Conservation (phyloP, 208 protist genomes). For the Tritrichomonas foetus region DNA sequence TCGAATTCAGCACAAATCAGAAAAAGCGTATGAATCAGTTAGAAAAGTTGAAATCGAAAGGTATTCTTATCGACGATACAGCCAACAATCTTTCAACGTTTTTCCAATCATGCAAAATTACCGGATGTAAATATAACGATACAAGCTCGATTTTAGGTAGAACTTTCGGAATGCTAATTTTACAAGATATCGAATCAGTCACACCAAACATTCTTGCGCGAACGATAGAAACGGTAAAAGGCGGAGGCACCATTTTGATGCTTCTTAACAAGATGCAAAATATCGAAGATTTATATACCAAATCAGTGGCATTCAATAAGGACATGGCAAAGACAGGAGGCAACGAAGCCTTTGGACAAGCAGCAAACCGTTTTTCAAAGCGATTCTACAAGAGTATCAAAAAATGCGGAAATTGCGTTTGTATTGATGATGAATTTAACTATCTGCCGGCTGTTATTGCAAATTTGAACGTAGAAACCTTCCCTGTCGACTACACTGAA, state of each 20-base stretch:
- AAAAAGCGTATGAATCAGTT: neutral
- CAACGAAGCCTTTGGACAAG: constrained; percentile 66
- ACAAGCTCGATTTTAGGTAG: constrained; percentile 82
- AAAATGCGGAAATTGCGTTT: constrained; percentile 79
- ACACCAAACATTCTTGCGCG: constrained; percentile 97
- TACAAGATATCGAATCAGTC: constrained; percentile 98
- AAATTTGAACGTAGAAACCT: constrained; percentile 6
- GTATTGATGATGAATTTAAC: constrained; percentile 96
- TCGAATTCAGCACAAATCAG: neutral
- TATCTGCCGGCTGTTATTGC: constrained; percentile 65
- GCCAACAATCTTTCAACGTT: neutral
- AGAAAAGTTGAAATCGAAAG: neutral
- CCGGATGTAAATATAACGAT: neutral
- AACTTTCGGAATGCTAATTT: constrained; percentile 97
- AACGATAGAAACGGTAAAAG: constrained; percentile 97
- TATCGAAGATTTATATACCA: constrained; percentile 87
- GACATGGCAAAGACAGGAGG: constrained; percentile 3
- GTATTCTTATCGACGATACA: neutral
- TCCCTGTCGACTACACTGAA: neutral
- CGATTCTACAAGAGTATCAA: constrained; percentile 94
- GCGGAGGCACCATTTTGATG: constrained; percentile 94
- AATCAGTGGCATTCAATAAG: constrained; percentile 83
- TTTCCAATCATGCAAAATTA: neutral
- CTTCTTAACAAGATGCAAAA: constrained; percentile 89
- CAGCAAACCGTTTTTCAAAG: constrained; percentile 95